Evolutionary conservation across 75 land plant genomes (phyloP).

Genomic region (Cupressus sempervirens): DNA sequence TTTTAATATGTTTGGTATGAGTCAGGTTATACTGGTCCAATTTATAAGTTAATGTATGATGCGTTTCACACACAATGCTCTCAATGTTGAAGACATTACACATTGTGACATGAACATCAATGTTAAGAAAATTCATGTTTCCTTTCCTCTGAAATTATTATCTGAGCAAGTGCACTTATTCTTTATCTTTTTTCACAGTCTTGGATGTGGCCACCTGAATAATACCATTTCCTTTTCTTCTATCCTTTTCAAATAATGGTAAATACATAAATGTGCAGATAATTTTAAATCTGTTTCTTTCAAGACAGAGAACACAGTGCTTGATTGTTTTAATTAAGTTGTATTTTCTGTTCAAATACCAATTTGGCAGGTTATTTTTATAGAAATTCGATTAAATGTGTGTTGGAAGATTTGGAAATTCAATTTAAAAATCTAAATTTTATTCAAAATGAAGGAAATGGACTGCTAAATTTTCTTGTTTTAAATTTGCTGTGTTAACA

Average conservation of each 20-base stretch:
- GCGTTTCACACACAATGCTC: neutral
- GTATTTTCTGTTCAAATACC: neutral
- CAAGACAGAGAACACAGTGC: too few species aligned
- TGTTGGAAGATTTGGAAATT: neutral
- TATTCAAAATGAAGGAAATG: neutral
- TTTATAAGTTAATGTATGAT: neutral
- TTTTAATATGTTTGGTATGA: too few species aligned
- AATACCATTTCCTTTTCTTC: neutral
- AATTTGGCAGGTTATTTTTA: neutral
- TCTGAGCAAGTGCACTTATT: neutral
- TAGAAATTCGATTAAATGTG: neutral
- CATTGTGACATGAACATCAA: neutral
- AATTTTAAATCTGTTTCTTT: too few species aligned
- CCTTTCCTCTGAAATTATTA: neutral
- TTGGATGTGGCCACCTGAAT: neutral
- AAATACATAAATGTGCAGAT: neutral
- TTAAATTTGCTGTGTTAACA: neutral
- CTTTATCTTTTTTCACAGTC: neutral
- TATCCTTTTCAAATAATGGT: neutral
- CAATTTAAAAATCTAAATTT: neutral
- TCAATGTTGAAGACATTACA: neutral
- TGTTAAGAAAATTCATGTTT: neutral
- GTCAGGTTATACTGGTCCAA: neutral
- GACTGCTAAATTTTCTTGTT: neutral
- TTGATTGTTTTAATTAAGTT: neutral